Base-by-base conservation (phyloP, 1,139 yeast genomes). In the Maudiozyma humilis region DNA sequence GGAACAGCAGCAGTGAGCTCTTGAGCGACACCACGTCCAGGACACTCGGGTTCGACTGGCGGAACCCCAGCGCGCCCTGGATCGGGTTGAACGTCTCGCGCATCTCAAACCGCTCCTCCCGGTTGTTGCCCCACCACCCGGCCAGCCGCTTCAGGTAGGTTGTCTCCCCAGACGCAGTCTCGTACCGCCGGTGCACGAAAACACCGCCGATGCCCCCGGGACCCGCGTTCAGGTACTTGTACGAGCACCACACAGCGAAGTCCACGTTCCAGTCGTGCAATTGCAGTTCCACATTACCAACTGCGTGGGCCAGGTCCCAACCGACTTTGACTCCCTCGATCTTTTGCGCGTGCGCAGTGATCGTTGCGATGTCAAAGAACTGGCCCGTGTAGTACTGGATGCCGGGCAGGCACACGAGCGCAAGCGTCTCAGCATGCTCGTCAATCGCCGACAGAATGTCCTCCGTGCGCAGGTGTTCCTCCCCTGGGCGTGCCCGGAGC, bases 111-210 rank as follows among this genome's bases (percentile, higher is more conserved):
- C 96, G 68, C 29, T 77, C 78, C 1, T 57, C 53, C 0, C 81
- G 68, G 52, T 83, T 78, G 59, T 86, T 88, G 0, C 96, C 96
- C 96, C 97, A 89, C 97, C 97, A 89, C 1, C 97, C 97, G 0
- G 96, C 95, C 44, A 85, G 68, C 51, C 96, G 70, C n/a, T 14
- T 18, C n/a, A 29, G 12, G 15, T 41, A 41, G 2, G 25, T 10
- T 25, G 19, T 20, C 5, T 16, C 33, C 18, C 10, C 5, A 8
- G 6, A 13, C 4, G 15, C 14, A 4, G 14, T 19, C n/a, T 76
- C 71, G 57, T 66, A 68, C 43, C 56, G 63, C 36, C 77, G 80
- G 60, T 87, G 78, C 23, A 88, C 82, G 57, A 77, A 88, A 20
- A 85, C 72, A 0, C 95, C 95, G 2, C 87, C 95, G 53, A 87